These are phyloP conservation scores for Starmerella bombi DNA, from an alignment of 805 yeast species.

Conservation along the genomic window DNA sequence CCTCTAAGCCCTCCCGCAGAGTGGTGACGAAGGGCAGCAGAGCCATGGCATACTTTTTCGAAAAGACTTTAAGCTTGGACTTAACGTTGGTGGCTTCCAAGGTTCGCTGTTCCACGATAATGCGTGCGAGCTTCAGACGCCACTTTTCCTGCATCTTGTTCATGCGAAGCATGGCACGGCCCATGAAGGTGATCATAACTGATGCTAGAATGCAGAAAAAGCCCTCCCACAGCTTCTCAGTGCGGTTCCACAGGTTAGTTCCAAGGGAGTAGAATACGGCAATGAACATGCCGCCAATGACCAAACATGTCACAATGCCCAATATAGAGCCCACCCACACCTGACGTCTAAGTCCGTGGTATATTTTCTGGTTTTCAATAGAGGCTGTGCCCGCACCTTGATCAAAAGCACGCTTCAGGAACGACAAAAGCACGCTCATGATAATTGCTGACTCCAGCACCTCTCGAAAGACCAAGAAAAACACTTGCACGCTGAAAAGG, in stretches of 20 bases:
- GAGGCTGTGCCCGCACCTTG: conserved; percentile 28
- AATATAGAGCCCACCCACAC: conserved; percentile 70
- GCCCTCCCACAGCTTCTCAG: conserved; percentile 88
- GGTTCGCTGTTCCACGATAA: conserved; percentile 23
- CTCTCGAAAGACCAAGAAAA: conserved; percentile 84
- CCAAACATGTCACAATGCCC: conserved; percentile 56
- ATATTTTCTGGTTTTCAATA: conserved; percentile 21
- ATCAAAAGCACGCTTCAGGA: conserved; percentile 61
- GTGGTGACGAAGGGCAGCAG: conserved; percentile 76
- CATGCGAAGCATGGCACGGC: conserved; percentile 64
- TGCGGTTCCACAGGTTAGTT: conserved; percentile 70
- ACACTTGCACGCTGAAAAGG: conserved; percentile 55
- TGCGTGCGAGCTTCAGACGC: conserved; percentile 44
- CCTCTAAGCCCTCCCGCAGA: conserved; percentile 80
- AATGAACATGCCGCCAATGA: conserved; percentile 62
- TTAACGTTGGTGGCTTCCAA: conserved; percentile 3
- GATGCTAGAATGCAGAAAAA: conserved; percentile 65
- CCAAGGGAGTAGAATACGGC: conserved; percentile 63
- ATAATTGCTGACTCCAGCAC: conserved; percentile 77
- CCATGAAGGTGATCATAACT: conserved; percentile 73
- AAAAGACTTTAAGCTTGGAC: conserved; percentile 8
- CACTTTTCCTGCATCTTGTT: conserved; percentile 76
- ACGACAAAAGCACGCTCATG: conserved; percentile 74
- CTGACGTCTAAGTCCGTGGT: conserved; percentile 44
- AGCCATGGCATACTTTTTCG: conserved; percentile 51